These are phyloP conservation scores for Pseudocercospora macadamiae DNA, from an alignment of 2,329 filamentous ascomycete species.

Conservation along the genomic window DNA sequence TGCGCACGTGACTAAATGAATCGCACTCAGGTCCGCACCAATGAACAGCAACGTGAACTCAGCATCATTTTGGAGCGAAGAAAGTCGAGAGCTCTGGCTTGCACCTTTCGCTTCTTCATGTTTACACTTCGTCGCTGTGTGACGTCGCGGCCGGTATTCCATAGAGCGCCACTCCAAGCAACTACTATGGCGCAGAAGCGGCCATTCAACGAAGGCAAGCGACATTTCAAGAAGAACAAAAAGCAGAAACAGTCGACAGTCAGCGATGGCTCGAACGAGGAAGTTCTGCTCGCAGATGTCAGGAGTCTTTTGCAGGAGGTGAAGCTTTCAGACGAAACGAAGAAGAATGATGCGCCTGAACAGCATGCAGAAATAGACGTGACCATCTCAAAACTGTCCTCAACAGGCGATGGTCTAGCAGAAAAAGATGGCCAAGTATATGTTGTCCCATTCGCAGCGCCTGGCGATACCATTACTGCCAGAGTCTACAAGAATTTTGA, in stretches of 20 bases:
- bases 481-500: constrained; percentile 76
- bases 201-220: constrained; percentile 41
- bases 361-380: constrained; percentile 77
- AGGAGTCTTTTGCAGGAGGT: constrained; percentile 45
- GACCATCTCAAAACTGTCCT: constrained; percentile 79
- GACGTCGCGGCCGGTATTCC: neutral
- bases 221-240: constrained; percentile 50
- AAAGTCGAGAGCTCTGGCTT: neutral
- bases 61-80: neutral
- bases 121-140: constrained; percentile 15
- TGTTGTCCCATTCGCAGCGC: constrained; percentile 83
- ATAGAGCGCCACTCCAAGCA: neutral
- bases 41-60: neutral
- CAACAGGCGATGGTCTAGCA: constrained; percentile 88
- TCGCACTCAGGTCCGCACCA: constrained; percentile 7
- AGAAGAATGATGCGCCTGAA: constrained; percentile 54
- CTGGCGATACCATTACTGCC: constrained; percentile 78
- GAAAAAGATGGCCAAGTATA: constrained; percentile 72
- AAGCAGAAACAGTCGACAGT: constrained; percentile 49
- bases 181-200: constrained; percentile 40
- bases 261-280: constrained; percentile 53
- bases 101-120: constrained; percentile 6
- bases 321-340: constrained; percentile 21
- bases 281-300: constrained; percentile 52
- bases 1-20: too few relatives aligned